Evolutionary conservation across 2,329 filamentous ascomycete genomes (phyloP).

Genomic region (Sclerotinia subarctica): DNA sequence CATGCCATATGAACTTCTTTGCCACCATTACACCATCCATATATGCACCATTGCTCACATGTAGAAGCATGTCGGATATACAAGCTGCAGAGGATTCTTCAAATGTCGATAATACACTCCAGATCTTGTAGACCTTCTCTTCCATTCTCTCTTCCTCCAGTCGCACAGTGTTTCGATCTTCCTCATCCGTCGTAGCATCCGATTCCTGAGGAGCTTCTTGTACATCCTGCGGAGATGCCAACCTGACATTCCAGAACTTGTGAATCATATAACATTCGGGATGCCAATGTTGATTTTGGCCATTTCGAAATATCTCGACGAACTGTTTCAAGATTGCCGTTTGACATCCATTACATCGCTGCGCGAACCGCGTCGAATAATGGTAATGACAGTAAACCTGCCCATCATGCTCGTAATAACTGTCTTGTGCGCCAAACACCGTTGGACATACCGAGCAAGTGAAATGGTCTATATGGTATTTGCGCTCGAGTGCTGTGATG

Average conservation of each 20-base stretch:
- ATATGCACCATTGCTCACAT: slow-evolving; percentile 97
- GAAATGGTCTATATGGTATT: slow-evolving; percentile 99
- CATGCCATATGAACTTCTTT: slow-evolving; percentile 93
- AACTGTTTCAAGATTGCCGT: slow-evolving; percentile 98
- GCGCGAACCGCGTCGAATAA: slow-evolving; percentile 95
- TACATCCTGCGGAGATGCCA: slow-evolving; percentile 48
- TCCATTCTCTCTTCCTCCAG: slow-evolving; percentile 92
- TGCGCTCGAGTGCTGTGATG: slow-evolving; percentile 94
- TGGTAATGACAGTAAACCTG: slow-evolving; percentile 98
- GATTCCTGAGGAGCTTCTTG: slow-evolving; percentile 43
- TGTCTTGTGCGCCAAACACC: slow-evolving; percentile 97
- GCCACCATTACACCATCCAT: slow-evolving; percentile 92
- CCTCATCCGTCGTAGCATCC: slow-evolving; percentile 58
- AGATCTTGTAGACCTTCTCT: slow-evolving; percentile 96
- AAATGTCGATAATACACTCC: slow-evolving; percentile 95
- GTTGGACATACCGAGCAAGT: slow-evolving; percentile 96
- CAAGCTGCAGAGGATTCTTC: slow-evolving; percentile 97
- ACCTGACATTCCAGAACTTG: slow-evolving; percentile 98
- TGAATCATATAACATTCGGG: slow-evolving; percentile 99
- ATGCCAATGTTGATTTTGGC: slow-evolving; percentile 98
- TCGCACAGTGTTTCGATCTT: slow-evolving; percentile 72
- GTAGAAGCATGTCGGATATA: slow-evolving; percentile 97
- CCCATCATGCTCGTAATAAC: slow-evolving; percentile 96
- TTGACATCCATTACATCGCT: slow-evolving; percentile 93
- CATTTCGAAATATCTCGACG: slow-evolving; percentile 97